Evolutionary conservation across 768 basidiomycete genomes (phyloP).

Genomic region (Tulasnella calospora): DNA sequence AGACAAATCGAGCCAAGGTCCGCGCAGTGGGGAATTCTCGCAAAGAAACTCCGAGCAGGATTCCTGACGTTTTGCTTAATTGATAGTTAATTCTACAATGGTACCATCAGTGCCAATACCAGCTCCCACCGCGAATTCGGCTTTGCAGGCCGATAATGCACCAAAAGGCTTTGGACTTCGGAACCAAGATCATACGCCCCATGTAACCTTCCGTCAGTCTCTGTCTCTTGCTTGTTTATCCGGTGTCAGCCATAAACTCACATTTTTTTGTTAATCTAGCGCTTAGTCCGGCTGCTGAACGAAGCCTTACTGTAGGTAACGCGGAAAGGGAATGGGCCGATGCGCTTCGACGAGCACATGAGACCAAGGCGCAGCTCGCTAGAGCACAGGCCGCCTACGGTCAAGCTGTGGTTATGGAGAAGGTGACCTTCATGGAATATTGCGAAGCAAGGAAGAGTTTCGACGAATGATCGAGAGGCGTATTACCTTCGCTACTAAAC

Average conservation of each 20-base stretch:
- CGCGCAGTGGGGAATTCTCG: not conserved
- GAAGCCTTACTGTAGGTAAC: not conserved
- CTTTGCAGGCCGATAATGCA: not conserved
- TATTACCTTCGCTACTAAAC: not conserved
- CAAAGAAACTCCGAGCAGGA: not conserved
- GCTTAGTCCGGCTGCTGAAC: not conserved
- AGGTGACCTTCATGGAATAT: not conserved
- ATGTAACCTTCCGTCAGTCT: not conserved
- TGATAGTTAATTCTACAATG: not conserved
- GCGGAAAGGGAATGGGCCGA: not conserved
- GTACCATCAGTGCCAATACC: not conserved
- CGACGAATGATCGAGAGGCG: not conserved
- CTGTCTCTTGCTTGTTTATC: not conserved
- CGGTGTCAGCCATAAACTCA: not conserved
- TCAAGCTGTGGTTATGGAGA: not conserved
- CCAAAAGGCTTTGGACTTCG: not conserved
- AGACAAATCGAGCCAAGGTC: not conserved
- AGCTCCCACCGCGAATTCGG: not conserved
- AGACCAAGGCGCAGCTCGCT: not conserved
- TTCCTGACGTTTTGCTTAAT: not conserved
- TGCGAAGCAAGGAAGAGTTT: not conserved
- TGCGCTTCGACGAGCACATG: not conserved
- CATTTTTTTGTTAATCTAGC: not conserved
- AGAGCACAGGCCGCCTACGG: not conserved
- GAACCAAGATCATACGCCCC: not conserved